Evolutionary conservation across 495 filamentous ascomycete genomes (phyloP), one percentile per base, ranked within the genome.

Genomic region (Penicillium ochrochloron): DNA sequence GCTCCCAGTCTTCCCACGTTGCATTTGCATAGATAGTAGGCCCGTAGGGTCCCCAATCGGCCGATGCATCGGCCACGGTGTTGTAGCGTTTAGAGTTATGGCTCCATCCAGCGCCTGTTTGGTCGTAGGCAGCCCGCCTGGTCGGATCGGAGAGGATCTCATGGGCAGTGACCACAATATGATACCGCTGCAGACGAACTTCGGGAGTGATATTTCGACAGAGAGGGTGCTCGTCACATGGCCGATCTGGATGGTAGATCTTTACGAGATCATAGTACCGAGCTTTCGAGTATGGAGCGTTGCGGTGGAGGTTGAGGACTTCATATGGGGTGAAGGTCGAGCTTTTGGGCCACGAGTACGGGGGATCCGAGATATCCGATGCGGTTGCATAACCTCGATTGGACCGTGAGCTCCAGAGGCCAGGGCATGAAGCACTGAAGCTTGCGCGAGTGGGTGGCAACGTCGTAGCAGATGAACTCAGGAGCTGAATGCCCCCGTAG

Each of bases 1-100:
- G 83, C 78, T 99, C 94, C 95, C 96, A 99, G 73, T 99, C 96
- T 71, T 99, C 95, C 95, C 95, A 99, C 0, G 94, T 99, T 14
- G 92, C 96, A 71, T 97, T 97, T 62, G 82, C 80, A 70, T 86
- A 88, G 25, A 94, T 88, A 4, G 65, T 65, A 41, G 73, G 78
- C 56, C 73, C 81, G 68, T 60, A 77, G 51, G 62, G 73, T 52
- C 61, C 80, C 73, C 63, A 64, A 5, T 60, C 66, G 27, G 42
- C 60, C 19, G 58, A 57, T 17, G 54, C 46, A 27, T 70, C 69
- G 19, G 59, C 60, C 31, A 57, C 53, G 3, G 63, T 63, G 50
- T 56, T 62, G 35, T 66, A 63, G 17, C 56, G 51, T n/a, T 62
- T 59, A 2, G 80, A 74, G 35, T 75, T 70, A 11, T 84, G 78